These are phyloP conservation scores for Hypoxylon crocopeplum DNA, from an alignment of 495 filamentous ascomycete genomes.

Conservation along the genomic window DNA sequence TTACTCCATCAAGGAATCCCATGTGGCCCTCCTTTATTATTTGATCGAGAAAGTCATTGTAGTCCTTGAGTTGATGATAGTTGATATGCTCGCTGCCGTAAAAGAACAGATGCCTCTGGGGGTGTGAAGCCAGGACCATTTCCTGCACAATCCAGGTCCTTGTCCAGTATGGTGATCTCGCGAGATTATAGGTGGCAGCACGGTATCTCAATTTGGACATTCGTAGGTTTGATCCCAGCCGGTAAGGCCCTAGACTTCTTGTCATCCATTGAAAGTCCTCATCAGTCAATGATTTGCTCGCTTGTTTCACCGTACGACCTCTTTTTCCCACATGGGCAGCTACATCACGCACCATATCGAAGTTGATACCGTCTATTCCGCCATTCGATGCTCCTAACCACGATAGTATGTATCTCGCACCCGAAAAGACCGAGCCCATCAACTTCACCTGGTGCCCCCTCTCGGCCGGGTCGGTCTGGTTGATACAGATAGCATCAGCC, in stretches of 20 bases:
- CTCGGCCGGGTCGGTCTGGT: slow-evolving; percentile 35
- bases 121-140: background rate
- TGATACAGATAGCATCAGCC: slow-evolving; percentile 34
- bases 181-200: background rate
- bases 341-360: background rate
- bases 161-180: background rate
- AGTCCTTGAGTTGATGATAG: background rate
- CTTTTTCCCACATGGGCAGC: background rate
- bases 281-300: background rate
- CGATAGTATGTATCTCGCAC: slow-evolving; percentile 6
- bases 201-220: background rate
- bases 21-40: too few species aligned
- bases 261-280: background rate
- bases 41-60: background rate
- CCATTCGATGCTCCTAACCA: slow-evolving; percentile 5
- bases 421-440: slow-evolving; percentile 24
- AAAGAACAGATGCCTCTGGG: background rate
- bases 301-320: background rate
- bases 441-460: slow-evolving; percentile 29
- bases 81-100: background rate
- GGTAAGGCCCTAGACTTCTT: too few species aligned
- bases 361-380: background rate
- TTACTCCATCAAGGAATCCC: too few species aligned
- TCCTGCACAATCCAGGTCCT: background rate
- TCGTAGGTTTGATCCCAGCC: background rate